phyloP scores from a whole-genome alignment of 768 basidiomycete genomes.

The Asterophora parasitica region DNA sequence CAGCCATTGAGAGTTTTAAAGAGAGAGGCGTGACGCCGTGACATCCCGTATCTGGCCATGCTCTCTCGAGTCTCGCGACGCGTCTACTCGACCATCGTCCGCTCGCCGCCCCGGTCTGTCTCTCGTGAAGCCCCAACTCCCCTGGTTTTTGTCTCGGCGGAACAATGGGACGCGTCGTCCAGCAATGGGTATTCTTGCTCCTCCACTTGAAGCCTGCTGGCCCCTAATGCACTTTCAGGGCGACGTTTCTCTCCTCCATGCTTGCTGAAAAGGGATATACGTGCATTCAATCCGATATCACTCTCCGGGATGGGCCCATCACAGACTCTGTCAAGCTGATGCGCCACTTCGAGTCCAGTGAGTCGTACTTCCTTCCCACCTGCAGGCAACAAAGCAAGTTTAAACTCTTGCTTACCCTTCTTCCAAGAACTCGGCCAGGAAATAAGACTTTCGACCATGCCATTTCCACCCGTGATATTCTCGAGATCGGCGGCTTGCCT shows the following conservation, averaged over 20 bases:
- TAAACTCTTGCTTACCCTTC: neutral
- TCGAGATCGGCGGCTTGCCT: slow-evolving; percentile 45
- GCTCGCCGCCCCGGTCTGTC: slow-evolving; percentile 33
- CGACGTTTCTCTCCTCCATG: slow-evolving; percentile 30
- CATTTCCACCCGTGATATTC: slow-evolving; percentile 57
- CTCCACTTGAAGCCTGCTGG: neutral
- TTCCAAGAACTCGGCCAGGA: slow-evolving; percentile 37
- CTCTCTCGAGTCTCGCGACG: neutral
- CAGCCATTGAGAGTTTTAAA: slow-evolving; percentile 38
- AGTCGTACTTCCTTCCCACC: slow-evolving; percentile 4
- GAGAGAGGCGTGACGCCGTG: slow-evolving; percentile 7
- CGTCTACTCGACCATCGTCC: slow-evolving; percentile 32
- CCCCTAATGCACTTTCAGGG: slow-evolving; percentile 20
- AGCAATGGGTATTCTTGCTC: slow-evolving; percentile 27
- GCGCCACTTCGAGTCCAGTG: slow-evolving; percentile 37
- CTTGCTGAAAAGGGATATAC: slow-evolving; percentile 47
- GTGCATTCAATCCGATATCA: slow-evolving; percentile 40
- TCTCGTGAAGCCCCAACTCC: slow-evolving; percentile 49
- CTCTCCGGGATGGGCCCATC: slow-evolving; percentile 18
- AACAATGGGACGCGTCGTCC: slow-evolving; percentile 38
- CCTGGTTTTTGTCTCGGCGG: slow-evolving; percentile 46
- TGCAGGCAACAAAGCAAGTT: neutral
- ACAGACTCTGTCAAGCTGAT: slow-evolving; percentile 29
- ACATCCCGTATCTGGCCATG: neutral
- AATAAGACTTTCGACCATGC: slow-evolving; percentile 37